Percentiles rank a stretch among this genome's conserved stretches.
phyloP scores from a whole-genome alignment of 1,284 basidiomycete genomes.

The Marasmius fiardii region DNA sequence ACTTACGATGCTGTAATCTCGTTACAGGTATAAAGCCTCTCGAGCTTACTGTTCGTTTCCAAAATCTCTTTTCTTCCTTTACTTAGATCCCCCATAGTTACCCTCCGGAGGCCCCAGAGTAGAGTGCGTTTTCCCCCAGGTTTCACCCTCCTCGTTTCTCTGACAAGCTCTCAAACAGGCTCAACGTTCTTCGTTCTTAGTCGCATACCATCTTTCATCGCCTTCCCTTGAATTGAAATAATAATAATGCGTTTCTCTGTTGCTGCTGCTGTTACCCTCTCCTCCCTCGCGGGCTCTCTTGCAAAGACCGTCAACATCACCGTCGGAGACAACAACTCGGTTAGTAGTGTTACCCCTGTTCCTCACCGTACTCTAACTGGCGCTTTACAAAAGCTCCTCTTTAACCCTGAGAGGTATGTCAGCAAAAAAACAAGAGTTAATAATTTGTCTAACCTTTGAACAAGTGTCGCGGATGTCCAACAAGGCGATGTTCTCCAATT shows the following conservation, averaged over 20 bases:
- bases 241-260: constrained; percentile 54
- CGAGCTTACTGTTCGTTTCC: neutral
- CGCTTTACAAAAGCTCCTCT: neutral
- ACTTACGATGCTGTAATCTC: neutral
- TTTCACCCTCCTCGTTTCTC: neutral
- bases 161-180: neutral
- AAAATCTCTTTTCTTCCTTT: neutral
- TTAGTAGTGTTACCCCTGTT: constrained; percentile 32
- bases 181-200: neutral
- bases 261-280: constrained; percentile 37
- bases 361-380: neutral
- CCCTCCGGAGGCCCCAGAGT: neutral
- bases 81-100: neutral
- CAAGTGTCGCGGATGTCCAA: constrained; percentile 14
- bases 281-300: constrained; percentile 32
- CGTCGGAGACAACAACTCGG: constrained; percentile 42
- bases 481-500: constrained; percentile 54
- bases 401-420: neutral
- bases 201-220: neutral
- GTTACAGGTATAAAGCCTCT: neutral
- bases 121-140: neutral
- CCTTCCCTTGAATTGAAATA: constrained; percentile 21
- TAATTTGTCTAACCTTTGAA: neutral
- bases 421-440: neutral
- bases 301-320: constrained; percentile 32